These are phyloP conservation scores for Penicillium sp. DNA, from an alignment of 2,329 filamentous ascomycete species.

Conservation along the genomic window DNA sequence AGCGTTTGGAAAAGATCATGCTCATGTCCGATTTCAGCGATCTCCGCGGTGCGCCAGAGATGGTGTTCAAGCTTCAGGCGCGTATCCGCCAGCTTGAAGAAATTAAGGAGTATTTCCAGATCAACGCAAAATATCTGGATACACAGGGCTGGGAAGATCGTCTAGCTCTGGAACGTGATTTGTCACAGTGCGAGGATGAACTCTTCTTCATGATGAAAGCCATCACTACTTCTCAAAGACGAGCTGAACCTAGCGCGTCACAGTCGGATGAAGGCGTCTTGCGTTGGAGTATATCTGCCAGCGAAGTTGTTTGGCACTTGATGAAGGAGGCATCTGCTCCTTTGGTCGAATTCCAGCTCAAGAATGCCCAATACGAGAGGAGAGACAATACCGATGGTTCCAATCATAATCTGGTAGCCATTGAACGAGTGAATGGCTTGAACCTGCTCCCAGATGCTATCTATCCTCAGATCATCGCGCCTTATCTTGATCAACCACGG, in stretches of 20 bases:
- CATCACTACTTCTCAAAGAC: constrained; percentile 93
- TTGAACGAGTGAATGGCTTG: constrained; percentile 83
- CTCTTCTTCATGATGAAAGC: constrained; percentile 99
- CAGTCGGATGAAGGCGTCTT: constrained; percentile 75
- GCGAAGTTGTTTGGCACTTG: constrained; percentile 96
- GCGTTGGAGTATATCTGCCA: constrained; percentile 90
- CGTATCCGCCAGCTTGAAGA: constrained; percentile 92
- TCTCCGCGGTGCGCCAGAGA: constrained; percentile 86
- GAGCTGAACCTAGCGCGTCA: constrained; percentile 67
- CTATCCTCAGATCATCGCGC: constrained; percentile 94
- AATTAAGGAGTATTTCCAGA: constrained; percentile 95
- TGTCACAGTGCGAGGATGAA: constrained; percentile 90
- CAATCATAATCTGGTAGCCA: constrained; percentile 88
- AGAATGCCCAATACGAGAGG: constrained; percentile 88
- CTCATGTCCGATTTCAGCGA: constrained; percentile 98
- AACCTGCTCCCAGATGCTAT: constrained; percentile 89
- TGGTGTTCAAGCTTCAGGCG: constrained; percentile 88
- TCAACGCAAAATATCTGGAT: constrained; percentile 85
- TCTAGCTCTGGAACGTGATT: constrained; percentile 83
- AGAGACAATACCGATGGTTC: constrained; percentile 97
- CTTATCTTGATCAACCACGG: constrained; percentile 73
- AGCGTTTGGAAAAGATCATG: constrained; percentile 97
- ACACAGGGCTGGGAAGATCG: constrained; percentile 90
- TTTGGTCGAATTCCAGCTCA: constrained; percentile 88
- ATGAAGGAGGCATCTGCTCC: constrained; percentile 85